phyloP scores from a whole-genome alignment of 257 asterid species.

The Rauvolfia tetraphylla region DNA sequence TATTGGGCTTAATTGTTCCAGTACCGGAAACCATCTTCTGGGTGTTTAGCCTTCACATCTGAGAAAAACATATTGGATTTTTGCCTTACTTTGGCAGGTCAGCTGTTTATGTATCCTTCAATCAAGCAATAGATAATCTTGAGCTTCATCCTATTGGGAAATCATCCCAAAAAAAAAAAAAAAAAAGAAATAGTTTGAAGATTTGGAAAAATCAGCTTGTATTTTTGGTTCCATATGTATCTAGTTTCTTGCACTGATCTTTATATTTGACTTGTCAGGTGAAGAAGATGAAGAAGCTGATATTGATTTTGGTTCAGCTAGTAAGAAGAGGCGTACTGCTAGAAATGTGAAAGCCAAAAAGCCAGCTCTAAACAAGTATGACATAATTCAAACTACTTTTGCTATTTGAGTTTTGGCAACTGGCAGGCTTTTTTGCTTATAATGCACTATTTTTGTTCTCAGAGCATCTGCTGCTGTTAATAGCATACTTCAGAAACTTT shows the following conservation, averaged over 20 bases:
- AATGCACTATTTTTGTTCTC: constrained; percentile 10
- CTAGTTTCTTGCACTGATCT: neutral
- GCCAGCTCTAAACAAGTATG: constrained; percentile 62
- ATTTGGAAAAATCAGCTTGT: neutral
- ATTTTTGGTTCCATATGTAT: neutral
- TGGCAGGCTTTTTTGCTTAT: constrained; percentile 1
- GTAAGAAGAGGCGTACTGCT: constrained; percentile 74
- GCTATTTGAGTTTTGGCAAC: neutral
- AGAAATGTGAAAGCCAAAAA: constrained; percentile 57
- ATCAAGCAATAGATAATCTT: neutral
- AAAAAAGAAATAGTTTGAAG: neutral
- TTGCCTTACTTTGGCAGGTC: neutral
- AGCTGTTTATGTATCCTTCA: neutral
- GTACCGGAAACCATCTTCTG: neutral
- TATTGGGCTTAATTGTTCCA: neutral
- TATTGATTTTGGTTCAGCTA: constrained; percentile 70
- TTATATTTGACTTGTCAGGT: constrained; percentile 31
- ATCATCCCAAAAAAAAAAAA: too few species aligned
- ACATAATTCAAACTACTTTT: constrained; percentile 5
- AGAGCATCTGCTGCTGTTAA: constrained; percentile 72
- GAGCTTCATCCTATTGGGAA: neutral
- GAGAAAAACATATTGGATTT: neutral
- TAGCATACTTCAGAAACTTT: constrained; percentile 83
- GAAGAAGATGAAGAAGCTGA: constrained; percentile 70
- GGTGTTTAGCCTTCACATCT: neutral